Base-by-base conservation (phyloP, 495 filamentous ascomycete species). In the Lindgomyces ingoldianus region DNA sequence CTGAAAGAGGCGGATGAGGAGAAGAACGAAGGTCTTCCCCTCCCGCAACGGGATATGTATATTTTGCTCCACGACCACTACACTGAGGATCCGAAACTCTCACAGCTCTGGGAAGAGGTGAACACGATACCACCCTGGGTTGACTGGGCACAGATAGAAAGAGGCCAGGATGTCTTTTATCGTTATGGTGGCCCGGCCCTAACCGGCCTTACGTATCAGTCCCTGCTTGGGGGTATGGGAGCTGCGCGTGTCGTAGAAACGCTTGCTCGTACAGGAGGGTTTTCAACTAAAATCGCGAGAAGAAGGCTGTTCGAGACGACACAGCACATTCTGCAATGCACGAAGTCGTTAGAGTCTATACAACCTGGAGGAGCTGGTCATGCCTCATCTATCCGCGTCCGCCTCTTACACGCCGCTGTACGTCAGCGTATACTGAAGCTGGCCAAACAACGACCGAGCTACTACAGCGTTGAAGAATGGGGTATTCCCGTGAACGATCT, bases 61-160 rank as follows among this genome's bases (percentile, higher is more conserved):
- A 75, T 70, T 0, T 71, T 91, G 18, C 75, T 93, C 18, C 74
- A 77, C 55, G 78, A 86, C 11, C 80, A 91, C 74, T 78, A 79
- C 6, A 65, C 75, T 10, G 74, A 78, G 6, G 83, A 92, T 70
- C 76, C 81, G 6, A 82, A 81, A 53, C 77, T 92, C 29, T 67
- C 75, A 9, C 68, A 80, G 30, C 71, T 95, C 4, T 92, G 90
- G 90, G 71, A 64, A 0, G 80, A 93, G 69, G 77, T 90, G 51
- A 87, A 85, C 66, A 86, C 83, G 0, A 74, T 91, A 19, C 91
- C 90, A 0, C 75, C 80, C 14, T 95, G 90, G 90, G 91, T 95
- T 0, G 85, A 91, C 73, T 94, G 89, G 89, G 80, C 82, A 10
- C 89, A 91, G 71, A 88, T 96, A 65, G 76, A 81, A 64, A 76